Percentiles rank a stretch among this genome's conserved stretches.
These are phyloP conservation scores for Plasmodium blacklocki DNA, from an alignment of 169 alveolate species.

Conservation along the genomic window DNA sequence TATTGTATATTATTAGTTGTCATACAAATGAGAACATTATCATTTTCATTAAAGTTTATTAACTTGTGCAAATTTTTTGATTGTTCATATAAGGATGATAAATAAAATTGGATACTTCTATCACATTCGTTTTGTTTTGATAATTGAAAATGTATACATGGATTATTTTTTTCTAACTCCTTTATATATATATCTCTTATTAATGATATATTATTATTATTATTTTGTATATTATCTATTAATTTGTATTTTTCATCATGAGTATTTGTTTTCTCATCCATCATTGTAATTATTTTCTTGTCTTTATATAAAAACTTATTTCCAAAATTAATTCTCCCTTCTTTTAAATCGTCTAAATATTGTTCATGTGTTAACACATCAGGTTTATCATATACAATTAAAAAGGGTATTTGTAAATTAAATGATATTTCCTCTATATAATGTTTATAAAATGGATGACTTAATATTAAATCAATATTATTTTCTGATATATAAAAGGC, in stretches of 20 bases:
- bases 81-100: slow-evolving; percentile 34
- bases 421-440: slow-evolving; percentile 68
- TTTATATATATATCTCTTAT: neutral
- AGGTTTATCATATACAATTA: slow-evolving; percentile 72
- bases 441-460: slow-evolving; percentile 77
- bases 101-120: slow-evolving; percentile 41
- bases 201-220: neutral
- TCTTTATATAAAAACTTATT: slow-evolving; percentile 11
- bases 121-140: slow-evolving; percentile 73
- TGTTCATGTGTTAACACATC: slow-evolving; percentile 63
- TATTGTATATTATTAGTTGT: slow-evolving; percentile 63
- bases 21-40: slow-evolving; percentile 31
- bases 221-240: neutral
- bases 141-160: slow-evolving; percentile 32
- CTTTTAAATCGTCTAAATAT: slow-evolving; percentile 56
- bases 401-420: slow-evolving; percentile 65
- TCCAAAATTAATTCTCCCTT: slow-evolving; percentile 45
- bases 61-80: slow-evolving; percentile 4
- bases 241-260: slow-evolving; percentile 2
- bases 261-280: no score
- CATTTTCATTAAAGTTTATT: slow-evolving; percentile 13
- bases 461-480: slow-evolving; percentile 63
- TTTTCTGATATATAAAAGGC: slow-evolving; percentile 67
- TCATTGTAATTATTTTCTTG: neutral
- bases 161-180: neutral